A percentile compares a stretch with the other conserved stretches of the same genome.
Conservation (phyloP, 2,329 filamentous ascomycete species). For the Ophiosphaerella herpotricha region DNA sequence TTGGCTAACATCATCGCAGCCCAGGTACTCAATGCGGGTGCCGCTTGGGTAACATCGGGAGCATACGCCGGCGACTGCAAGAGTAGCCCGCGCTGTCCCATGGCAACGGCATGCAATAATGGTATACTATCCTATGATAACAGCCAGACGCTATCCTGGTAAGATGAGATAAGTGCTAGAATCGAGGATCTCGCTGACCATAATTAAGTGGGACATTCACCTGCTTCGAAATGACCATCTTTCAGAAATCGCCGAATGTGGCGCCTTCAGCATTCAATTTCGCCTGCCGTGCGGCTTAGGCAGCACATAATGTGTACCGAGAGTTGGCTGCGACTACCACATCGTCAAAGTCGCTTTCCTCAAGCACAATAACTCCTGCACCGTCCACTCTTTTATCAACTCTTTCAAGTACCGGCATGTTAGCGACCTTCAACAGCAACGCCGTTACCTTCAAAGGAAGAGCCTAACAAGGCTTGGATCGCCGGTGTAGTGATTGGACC, state of each 20-base stretch:
- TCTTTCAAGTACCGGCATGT: background rate
- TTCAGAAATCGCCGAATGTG: slow-evolving; percentile 1
- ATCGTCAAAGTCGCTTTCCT: background rate
- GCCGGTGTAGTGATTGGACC: slow-evolving; percentile 2
- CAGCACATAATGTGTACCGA: background rate
- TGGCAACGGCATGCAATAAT: background rate
- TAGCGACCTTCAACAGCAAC: background rate
- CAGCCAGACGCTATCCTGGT: background rate
- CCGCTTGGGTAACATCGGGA: slow-evolving; percentile 1
- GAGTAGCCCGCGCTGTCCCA: background rate
- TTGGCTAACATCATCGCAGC: background rate
- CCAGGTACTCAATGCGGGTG: background rate
- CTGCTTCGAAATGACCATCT: slow-evolving; percentile 5
- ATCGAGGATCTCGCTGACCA: background rate
- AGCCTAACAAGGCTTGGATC: slow-evolving; percentile 1
- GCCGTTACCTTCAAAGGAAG: background rate
- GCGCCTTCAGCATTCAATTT: slow-evolving; percentile 4
- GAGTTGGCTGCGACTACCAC: slow-evolving; percentile 1
- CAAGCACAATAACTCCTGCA: background rate
- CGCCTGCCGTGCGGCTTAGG: background rate
- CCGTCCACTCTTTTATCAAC: background rate
- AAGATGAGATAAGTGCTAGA: background rate
- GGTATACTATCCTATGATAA: slow-evolving; percentile 2
- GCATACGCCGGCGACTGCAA: slow-evolving; percentile 1
- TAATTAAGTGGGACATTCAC: background rate